Evolutionary conservation across 2,329 filamentous ascomycete genomes (phyloP).

Genomic region (Colletotrichum sp.): DNA sequence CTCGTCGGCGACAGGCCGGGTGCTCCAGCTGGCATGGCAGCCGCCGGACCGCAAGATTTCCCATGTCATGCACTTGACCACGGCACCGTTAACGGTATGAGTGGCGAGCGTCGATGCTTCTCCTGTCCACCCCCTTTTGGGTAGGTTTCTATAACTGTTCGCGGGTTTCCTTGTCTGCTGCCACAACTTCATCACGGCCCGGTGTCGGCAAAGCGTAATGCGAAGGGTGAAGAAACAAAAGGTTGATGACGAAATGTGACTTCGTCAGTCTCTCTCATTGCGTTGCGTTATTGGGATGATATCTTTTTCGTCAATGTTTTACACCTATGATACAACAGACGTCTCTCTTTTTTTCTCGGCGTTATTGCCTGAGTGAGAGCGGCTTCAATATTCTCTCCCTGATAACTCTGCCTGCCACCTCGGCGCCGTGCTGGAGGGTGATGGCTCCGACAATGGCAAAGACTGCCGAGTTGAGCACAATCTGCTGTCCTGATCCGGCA

Average conservation of each 20-base stretch:
- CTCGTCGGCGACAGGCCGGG: conserved; percentile 3
- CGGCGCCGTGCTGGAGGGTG: conserved; percentile 84
- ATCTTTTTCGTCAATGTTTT: conserved; percentile 20
- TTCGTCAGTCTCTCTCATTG: background rate
- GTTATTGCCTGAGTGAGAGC: conserved; percentile 24
- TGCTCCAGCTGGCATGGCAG: conserved; percentile 16
- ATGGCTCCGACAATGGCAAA: conserved; percentile 89
- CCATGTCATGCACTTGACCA: conserved; percentile 17
- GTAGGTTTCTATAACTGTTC: background rate
- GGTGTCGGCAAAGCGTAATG: background rate
- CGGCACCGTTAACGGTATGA: background rate
- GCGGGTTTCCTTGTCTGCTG: background rate
- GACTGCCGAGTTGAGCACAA: conserved; percentile 77
- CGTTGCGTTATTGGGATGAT: background rate
- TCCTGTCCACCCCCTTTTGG: background rate
- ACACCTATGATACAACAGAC: conserved; percentile 23
- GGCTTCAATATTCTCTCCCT: conserved; percentile 74
- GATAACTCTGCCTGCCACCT: conserved; percentile 75
- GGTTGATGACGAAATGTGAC: background rate
- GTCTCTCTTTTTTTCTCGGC: conserved; percentile 9
- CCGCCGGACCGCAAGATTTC: conserved; percentile 12
- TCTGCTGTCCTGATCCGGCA: conserved; percentile 71
- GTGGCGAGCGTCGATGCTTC: background rate
- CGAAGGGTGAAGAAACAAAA: background rate
- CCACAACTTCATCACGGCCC: background rate